phyloP scores from a whole-genome alignment of 2,329 filamentous ascomycete genomes.

The Aspergillus texensis region DNA sequence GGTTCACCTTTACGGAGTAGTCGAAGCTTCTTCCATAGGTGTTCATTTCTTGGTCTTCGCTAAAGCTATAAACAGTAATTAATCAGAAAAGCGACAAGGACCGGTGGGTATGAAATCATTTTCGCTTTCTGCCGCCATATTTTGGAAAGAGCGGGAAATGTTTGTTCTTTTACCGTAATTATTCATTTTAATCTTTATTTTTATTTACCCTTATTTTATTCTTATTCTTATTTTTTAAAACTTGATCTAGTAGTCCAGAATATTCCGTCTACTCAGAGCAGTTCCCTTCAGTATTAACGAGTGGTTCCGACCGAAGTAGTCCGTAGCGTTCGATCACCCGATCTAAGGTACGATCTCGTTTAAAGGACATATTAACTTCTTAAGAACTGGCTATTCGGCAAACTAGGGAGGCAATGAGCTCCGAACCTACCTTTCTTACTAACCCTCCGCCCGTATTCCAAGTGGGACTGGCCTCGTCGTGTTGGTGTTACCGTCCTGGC shows the following conservation, averaged over 20 bases:
- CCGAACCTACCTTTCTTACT: neutral
- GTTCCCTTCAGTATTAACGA: neutral
- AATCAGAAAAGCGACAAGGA: neutral
- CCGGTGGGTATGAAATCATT: neutral
- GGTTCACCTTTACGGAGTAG: too few species aligned
- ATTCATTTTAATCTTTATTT: too few species aligned
- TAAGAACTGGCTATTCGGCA: neutral
- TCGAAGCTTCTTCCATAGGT: neutral
- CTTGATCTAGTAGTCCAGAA: too few species aligned
- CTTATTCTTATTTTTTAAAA: too few species aligned
- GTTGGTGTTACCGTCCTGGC: neutral
- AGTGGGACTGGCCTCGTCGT: neutral
- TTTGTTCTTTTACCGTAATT: neutral
- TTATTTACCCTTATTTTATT: too few species aligned
- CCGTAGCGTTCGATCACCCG: neutral
- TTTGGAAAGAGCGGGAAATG: neutral
- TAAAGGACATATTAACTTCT: neutral
- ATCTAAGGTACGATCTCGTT: neutral
- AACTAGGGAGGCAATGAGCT: neutral
- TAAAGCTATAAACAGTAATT: neutral
- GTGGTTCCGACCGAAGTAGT: constrained; percentile 1
- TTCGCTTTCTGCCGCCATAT: neutral
- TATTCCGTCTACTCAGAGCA: too few species aligned
- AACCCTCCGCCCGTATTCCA: neutral
- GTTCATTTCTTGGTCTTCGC: neutral